phyloP scores from a whole-genome alignment of 1,139 yeast genomes.

The Yarrowia galli region DNA sequence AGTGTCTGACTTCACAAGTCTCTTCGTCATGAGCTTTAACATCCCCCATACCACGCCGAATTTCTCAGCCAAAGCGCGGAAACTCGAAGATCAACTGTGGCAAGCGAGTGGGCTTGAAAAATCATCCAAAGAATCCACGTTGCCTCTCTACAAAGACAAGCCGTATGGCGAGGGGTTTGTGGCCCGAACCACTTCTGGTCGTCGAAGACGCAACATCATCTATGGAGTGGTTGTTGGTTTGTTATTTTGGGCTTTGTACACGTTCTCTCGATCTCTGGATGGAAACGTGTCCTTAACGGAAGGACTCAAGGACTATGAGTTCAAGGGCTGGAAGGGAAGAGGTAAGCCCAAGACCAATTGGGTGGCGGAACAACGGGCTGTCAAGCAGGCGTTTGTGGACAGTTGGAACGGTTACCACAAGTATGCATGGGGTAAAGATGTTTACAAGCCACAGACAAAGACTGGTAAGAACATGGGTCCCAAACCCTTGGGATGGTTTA shows the following conservation, averaged over 20 bases:
- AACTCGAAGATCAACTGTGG: conserved; percentile 35
- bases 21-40: conserved; percentile 36
- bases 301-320: conserved; percentile 7
- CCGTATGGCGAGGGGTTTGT: conserved; percentile 45
- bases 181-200: conserved; percentile 15
- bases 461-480: conserved; percentile 81
- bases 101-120: conserved; percentile 17
- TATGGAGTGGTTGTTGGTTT: conserved; percentile 43
- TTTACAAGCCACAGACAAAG: conserved; percentile 66
- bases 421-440: conserved; percentile 85
- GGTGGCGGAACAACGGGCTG: conserved; percentile 62
- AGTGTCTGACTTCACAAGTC: too few species aligned
- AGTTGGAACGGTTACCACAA: conserved; percentile 81
- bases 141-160: conserved; percentile 52
- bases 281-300: background rate
- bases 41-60: conserved; percentile 37
- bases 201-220: conserved; percentile 41
- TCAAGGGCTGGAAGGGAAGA: conserved; percentile 16
- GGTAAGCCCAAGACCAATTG: conserved; percentile 45
- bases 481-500: conserved; percentile 91
- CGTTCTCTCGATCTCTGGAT: conserved; percentile 41
- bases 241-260: conserved; percentile 43
- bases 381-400: conserved; percentile 68
- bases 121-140: conserved; percentile 37
- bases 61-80: conserved; percentile 35